These are phyloP conservation scores for Nevesoporus exiguus DNA, from an alignment of 768 basidiomycete species.

Conservation along the genomic window DNA sequence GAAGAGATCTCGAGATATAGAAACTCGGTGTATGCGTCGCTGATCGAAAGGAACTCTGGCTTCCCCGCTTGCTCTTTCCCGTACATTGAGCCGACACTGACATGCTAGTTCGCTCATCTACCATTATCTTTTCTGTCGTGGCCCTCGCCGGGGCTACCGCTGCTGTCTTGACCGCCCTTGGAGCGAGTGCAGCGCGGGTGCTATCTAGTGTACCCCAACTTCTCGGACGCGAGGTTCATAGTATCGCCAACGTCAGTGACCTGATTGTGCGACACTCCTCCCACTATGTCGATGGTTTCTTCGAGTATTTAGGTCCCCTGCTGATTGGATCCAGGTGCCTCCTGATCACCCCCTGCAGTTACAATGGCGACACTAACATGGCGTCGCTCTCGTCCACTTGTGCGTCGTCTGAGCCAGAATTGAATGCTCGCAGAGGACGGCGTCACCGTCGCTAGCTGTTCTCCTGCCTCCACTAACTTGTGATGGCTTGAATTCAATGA, in stretches of 20 bases:
- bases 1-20: not conserved
- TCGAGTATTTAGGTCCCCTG: not conserved
- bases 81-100: not conserved
- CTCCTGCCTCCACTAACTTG: not conserved
- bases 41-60: not conserved
- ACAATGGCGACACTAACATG: not conserved
- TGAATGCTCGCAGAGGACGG: not conserved
- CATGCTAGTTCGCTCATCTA: conserved; percentile 7
- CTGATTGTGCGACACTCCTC: not conserved
- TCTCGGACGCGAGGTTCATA: not conserved
- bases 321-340: not conserved
- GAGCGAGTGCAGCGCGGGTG: conserved; percentile 39
- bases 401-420: not conserved
- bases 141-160: conserved; percentile 4
- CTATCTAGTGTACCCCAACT: conserved; percentile 16
- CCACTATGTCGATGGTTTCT: not conserved
- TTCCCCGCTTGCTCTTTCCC: not conserved
- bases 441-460: not conserved
- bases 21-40: not conserved
- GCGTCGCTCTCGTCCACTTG: not conserved
- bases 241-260: not conserved
- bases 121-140: not conserved
- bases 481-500: not conserved
- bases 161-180: conserved; percentile 3
- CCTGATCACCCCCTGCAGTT: not conserved